Percentiles rank a stretch among this genome's conserved stretches.
phyloP scores from a whole-genome alignment of 1,139 yeast species.

The Trichomonascaceae sp. region DNA sequence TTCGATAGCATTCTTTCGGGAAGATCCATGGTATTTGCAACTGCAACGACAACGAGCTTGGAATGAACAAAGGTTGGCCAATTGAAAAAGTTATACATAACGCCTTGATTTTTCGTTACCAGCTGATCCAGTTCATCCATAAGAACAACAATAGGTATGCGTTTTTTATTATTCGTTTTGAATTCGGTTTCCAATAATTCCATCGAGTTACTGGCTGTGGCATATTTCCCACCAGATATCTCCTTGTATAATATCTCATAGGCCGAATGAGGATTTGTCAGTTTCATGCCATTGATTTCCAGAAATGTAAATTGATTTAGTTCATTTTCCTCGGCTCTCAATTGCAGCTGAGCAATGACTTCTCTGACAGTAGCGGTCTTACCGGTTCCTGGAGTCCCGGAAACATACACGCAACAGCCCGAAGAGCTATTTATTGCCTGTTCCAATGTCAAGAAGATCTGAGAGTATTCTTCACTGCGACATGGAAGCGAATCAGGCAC shows the following conservation, averaged over 20 bases:
- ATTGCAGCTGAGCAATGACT: constrained; percentile 61
- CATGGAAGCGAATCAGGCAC: constrained; percentile 70
- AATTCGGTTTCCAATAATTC: constrained; percentile 50
- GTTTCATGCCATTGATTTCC: constrained; percentile 87
- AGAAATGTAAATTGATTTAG: constrained; percentile 60
- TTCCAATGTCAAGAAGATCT: constrained; percentile 65
- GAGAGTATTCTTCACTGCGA: constrained; percentile 79
- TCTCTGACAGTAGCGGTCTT: constrained; percentile 91
- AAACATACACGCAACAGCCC: constrained; percentile 82
- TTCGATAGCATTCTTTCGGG: constrained; percentile 86
- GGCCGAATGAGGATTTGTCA: constrained; percentile 78
- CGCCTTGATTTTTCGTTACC: constrained; percentile 76
- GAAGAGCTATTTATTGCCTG: constrained; percentile 64
- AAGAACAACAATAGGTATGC: constrained; percentile 63
- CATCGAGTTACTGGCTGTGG: constrained; percentile 60
- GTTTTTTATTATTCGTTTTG: constrained; percentile 29
- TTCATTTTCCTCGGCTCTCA: constrained; percentile 38
- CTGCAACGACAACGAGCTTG: constrained; percentile 79
- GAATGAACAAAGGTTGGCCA: constrained; percentile 90
- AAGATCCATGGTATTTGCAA: constrained; percentile 95
- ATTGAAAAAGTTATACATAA: constrained; percentile 92
- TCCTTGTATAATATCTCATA: constrained; percentile 80
- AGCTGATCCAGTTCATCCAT: constrained; percentile 92
- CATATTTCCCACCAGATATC: constrained; percentile 51
- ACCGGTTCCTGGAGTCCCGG: constrained; percentile 99